Conservation (phyloP, 257 asterid genomes). For the Knoxia roxburghii region DNA sequence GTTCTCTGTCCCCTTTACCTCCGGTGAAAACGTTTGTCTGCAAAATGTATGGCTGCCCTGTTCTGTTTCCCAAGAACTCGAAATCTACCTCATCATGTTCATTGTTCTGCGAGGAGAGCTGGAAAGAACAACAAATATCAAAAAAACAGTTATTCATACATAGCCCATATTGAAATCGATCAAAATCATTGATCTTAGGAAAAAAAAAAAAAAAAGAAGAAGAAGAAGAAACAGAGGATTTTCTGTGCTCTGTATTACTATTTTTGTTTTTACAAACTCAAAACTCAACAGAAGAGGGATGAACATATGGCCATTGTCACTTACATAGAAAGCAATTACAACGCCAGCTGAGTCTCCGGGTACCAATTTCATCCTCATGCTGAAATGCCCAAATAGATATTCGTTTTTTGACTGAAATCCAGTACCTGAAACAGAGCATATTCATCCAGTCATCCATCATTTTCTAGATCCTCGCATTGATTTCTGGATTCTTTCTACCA, state of each 20-base stretch:
- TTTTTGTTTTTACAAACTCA: no score
- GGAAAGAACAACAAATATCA: background rate
- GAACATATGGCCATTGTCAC: background rate
- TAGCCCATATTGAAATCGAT: no score
- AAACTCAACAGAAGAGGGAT: no score
- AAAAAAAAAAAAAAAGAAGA: no score
- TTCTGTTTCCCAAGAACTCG: slow-evolving; percentile 41
- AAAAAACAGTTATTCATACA: no score
- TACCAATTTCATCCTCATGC: slow-evolving; percentile 37
- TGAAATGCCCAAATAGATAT: slow-evolving; percentile 38
- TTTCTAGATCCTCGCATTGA: no score
- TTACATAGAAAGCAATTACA: slow-evolving; percentile 38
- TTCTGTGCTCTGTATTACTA: no score
- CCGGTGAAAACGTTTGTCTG: slow-evolving; percentile 45
- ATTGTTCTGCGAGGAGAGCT: slow-evolving; percentile 32
- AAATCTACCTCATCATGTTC: slow-evolving; percentile 45
- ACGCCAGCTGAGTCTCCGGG: slow-evolving; percentile 42
- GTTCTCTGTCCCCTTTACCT: slow-evolving; percentile 36
- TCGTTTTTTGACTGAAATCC: slow-evolving; percentile 39
- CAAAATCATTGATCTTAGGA: no score
- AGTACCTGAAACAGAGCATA: slow-evolving; percentile 19
- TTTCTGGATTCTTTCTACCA: no score
- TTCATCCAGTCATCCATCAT: no score
- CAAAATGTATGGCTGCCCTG: slow-evolving; percentile 35
- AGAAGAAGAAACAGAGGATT: no score